Base-by-base conservation (phyloP, 169 alveolate genomes). In the Eimeria zaria region DNA sequence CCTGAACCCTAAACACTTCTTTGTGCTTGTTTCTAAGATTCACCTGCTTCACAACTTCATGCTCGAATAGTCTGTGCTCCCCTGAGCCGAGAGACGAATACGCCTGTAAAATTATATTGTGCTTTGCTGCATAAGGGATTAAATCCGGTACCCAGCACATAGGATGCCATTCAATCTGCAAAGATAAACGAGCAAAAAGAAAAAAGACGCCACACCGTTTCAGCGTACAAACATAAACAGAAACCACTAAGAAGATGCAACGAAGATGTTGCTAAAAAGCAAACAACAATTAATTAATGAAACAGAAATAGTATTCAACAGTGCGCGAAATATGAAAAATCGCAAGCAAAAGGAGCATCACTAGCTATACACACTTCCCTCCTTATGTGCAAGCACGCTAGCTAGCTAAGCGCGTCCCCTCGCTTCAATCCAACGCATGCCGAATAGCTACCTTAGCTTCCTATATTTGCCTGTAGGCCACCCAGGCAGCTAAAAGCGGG, bases 81-180 rank as follows among this genome's bases (percentile, higher is more conserved):
- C 97, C 97, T 3, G 95, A 78, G 44, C 97, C 97, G 24, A 95
- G 97, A 24, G 97, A 95, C 18, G 97, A 76, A 64, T 95, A 95
- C 14, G 97, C 97, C 76, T 95, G 97, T 12, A 95, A 41, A 6
- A 51, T 18, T 20, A 95, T 95, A 83, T n/a, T 67, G 90, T 95
- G 93, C 60, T 89, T 53, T 84, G 39, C 53, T 7, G 85, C 89
- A 51, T 55, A 80, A 11, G 76, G 62, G 14, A 51, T 44, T 80
- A 95, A 33, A 11, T 87, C 95, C 7, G 89, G 85, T 24, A 71
- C 85, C 67, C 80, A 83, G 24, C 97, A 85, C 84, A 73, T 80
- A 3, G 97, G 97, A 18, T 95, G 97, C 69, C 90, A 89, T 48
- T 95, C 97, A 20, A 95, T 33, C 96, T 93, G 96, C 53, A 80